Base-by-base conservation (phyloP, 805 yeast species). In the Hanseniaspora lachancei region DNA sequence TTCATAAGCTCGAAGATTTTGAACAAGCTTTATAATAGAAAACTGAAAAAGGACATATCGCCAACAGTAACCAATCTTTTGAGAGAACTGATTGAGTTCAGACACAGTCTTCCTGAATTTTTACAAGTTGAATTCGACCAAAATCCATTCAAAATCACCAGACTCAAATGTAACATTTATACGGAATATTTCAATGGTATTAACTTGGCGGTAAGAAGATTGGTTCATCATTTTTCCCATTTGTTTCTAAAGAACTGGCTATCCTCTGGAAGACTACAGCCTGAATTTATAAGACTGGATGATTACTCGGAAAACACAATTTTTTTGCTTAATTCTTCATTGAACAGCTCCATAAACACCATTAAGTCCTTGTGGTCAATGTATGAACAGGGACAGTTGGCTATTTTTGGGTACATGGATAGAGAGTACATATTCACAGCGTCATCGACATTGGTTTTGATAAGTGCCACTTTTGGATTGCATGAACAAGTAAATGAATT, bases 361-460 rank as follows among this genome's bases (percentile, higher is more conserved):
- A 78, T 85, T 41, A 72, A 86, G 59, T 79, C 84, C 0, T 70
- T 85, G 3, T 84, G 91, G 91, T 81, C 84, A 0, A 70, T 85
- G 48, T 72, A 82, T 64, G 86, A 85, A 0, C 85, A 82, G 57
- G 84, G 83, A 60, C 82, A 83, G 88, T 82, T 85, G n/a, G 91
- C 95, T 0, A 67, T 84, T 46, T 85, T 85, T 69, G 93, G 95
- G 2, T 85, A 86, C 73, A 84, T 85, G 91, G 95, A 85, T 64
- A 73, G 95, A 62, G 95, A 85, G 63, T 85, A 85, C 63, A 70
- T 85, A 24, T 85, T 84, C 66, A 84, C 89, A 0, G 79, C 89
- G 0, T 80, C 89, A 3, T 84, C 86, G 5, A 84, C 93, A 0
- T 68, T 84, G 48, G 78, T 84, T 16, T 70, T 85, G 43, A 84